Evolutionary conservation across 495 filamentous ascomycete species (phyloP), one percentile per base, ranked within the genome.

Genomic region (Penicillium macrosclerotiorum): DNA sequence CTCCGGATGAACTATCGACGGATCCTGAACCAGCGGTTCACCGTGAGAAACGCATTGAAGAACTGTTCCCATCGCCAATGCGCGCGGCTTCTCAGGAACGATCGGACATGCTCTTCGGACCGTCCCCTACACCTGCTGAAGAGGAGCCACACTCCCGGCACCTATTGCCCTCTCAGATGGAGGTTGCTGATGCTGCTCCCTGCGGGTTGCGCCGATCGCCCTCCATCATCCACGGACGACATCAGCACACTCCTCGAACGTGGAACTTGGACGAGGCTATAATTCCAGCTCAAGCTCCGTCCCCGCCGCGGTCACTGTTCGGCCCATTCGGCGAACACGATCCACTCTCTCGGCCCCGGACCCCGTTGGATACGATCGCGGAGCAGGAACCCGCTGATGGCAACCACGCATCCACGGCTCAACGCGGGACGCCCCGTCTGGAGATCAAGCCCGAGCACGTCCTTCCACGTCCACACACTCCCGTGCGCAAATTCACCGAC

Each of bases 71-170:
- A 8, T 22, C 70, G 16, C 68, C 75, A 24, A 60, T 74, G n/a
- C 68, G 78, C 25, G 69, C 77, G 26, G 73, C 71, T 3, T 73
- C 74, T 3, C 78, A 78, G 47, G 77, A 80, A 34, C 66, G 72
- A 32, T 71, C 76, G 3, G 78, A 79, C 14, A 60, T 71, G 19
- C 64, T 83, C 2, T 80, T 83, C 49, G 56, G 71, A 25, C 74
- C 77, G 9, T 77, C 79, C 3, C 76, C 72, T n/a, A 67, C 59
- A 37, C 59, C 65, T 23, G 45, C 41, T 2, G 48, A 55, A 19
- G 54, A 55, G 20, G 23, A 42, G 3, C 35, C 55, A 33, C 43
- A 49, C 19, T 49, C 55, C 20, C 50, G 48, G 11, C 52, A 45
- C 8, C 43, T 46, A 13, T 44, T 60, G 29, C 56, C 47, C 18